phyloP scores from a whole-genome alignment of 495 filamentous ascomycete species.

The Neurospora sp. region DNA sequence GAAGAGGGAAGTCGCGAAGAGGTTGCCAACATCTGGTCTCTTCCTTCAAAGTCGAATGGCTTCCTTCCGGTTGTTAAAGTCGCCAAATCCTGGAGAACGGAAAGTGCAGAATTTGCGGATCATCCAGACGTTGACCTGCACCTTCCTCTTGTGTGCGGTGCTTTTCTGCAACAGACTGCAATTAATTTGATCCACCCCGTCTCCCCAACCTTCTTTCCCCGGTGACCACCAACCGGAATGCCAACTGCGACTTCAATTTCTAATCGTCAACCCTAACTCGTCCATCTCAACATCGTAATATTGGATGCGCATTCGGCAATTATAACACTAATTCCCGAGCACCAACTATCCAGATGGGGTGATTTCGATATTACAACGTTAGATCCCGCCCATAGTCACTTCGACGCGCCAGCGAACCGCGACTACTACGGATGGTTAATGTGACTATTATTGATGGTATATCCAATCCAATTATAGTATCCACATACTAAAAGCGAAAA shows the following conservation, averaged over 20 bases:
- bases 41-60: too few relatives aligned
- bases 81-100: neutral
- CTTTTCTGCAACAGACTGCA: neutral
- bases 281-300: neutral
- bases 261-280: neutral
- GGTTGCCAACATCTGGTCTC: neutral
- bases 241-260: too few relatives aligned
- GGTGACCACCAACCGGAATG: neutral
- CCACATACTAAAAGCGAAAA: neutral
- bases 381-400: neutral
- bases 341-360: neutral
- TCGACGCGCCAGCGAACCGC: neutral
- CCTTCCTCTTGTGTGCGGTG: neutral
- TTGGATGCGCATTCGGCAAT: neutral
- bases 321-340: neutral
- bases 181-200: neutral
- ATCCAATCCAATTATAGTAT: neutral
- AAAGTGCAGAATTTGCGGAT: neutral
- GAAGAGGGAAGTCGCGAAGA: neutral
- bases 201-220: neutral
- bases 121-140: neutral
- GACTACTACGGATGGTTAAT: neutral
- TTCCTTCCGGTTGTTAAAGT: too few relatives aligned
- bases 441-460: neutral
- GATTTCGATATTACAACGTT: neutral